Conservation (phyloP, 2,329 filamentous ascomycete species). For the Aspergillus floridensis region DNA sequence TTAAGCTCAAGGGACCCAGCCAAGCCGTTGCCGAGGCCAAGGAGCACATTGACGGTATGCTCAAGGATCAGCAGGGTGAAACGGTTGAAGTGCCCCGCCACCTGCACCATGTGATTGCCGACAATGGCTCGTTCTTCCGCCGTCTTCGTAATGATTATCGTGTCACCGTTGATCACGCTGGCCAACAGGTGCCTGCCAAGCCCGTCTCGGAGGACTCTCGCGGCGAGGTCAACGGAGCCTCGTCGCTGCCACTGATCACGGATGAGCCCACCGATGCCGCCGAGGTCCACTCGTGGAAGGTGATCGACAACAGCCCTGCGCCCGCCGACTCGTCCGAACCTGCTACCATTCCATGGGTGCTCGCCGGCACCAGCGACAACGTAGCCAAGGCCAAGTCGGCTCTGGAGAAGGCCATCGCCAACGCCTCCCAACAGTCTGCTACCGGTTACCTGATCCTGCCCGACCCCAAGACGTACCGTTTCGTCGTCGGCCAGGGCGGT, state of each 20-base stretch:
- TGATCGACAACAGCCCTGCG: conserved; percentile 56
- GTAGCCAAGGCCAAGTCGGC: conserved; percentile 76
- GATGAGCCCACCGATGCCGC: conserved; percentile 68
- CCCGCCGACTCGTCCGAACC: conserved; percentile 30
- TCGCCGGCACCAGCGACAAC: conserved; percentile 74
- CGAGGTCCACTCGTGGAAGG: conserved; percentile 77
- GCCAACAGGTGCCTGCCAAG: conserved; percentile 71
- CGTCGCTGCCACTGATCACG: conserved; percentile 81
- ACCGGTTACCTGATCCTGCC: conserved; percentile 87
- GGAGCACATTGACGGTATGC: conserved; percentile 70
- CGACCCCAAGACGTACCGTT: conserved; percentile 83
- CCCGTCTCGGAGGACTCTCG: conserved; percentile 52
- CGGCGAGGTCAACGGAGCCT: conserved; percentile 57
- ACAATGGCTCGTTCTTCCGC: conserved; percentile 92
- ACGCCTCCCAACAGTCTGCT: conserved; percentile 51
- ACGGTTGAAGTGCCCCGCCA: conserved; percentile 78
- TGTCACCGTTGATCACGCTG: conserved; percentile 88
- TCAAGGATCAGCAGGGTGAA: conserved; percentile 85
- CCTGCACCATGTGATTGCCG: conserved; percentile 75
- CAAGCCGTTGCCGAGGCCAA: conserved; percentile 81
- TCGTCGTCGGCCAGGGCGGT: conserved; percentile 84
- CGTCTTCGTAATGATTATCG: conserved; percentile 79
- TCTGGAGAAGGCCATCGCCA: conserved; percentile 69
- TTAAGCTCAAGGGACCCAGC: conserved; percentile 80
- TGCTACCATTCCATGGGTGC: conserved; percentile 71